A percentile compares a stretch with the other conserved stretches of the same genome.
phyloP scores from a whole-genome alignment of 441 rosid genomes.

The Euphorbia celastroides region DNA sequence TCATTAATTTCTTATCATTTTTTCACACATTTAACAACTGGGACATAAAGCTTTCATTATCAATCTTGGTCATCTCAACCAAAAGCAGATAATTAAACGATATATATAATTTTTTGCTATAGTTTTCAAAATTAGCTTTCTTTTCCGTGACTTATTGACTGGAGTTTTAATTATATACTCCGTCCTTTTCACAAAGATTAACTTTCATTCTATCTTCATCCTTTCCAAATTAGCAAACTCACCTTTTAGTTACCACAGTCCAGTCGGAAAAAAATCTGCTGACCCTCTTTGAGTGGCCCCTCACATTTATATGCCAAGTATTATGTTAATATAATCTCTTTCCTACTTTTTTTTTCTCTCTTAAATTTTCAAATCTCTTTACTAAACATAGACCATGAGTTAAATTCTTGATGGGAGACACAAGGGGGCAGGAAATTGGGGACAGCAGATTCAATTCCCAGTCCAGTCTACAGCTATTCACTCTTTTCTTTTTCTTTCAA shows the following conservation, averaged over 20 bases:
- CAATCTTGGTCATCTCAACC: background rate
- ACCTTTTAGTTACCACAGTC: background rate
- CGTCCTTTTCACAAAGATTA: background rate
- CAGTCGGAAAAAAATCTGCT: too few relatives aligned
- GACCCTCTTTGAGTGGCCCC: too few relatives aligned
- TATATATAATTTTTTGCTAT: background rate
- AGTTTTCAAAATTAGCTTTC: background rate
- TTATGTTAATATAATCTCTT: too few relatives aligned
- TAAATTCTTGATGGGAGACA: too few relatives aligned
- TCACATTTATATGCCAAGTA: too few relatives aligned
- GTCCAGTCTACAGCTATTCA: background rate
- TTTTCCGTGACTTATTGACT: background rate
- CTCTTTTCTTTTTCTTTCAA: background rate
- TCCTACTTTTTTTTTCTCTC: too few relatives aligned
- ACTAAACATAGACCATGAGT: too few relatives aligned
- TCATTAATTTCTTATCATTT: background rate
- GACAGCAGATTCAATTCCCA: too few relatives aligned
- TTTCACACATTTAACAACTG: background rate
- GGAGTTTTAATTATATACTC: background rate
- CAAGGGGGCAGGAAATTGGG: too few relatives aligned
- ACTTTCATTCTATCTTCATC: background rate
- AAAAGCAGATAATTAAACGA: background rate
- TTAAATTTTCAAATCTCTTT: too few relatives aligned
- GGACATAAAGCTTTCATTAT: background rate
- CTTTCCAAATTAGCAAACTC: background rate